Conservation (phyloP, 352 stramenopile species). For the Halophytophthora batemanensis region DNA sequence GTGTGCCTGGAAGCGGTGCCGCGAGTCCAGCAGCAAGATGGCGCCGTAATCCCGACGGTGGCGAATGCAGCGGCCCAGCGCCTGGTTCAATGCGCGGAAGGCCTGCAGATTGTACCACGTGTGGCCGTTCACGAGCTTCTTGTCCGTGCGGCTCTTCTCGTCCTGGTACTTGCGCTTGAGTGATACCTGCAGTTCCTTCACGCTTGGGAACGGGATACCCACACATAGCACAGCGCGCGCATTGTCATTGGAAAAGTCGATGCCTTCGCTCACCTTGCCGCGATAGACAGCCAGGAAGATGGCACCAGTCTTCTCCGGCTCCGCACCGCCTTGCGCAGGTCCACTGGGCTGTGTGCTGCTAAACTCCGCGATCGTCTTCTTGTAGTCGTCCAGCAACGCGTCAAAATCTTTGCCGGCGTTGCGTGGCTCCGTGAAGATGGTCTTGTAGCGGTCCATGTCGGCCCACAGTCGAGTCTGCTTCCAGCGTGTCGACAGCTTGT, state of each 20-base stretch:
- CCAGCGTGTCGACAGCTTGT: slow-evolving; percentile 68
- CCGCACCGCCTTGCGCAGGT: too few relatives aligned
- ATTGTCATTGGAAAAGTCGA: slow-evolving; percentile 98
- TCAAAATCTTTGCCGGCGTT: slow-evolving; percentile 83
- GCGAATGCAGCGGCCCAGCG: slow-evolving; percentile 97
- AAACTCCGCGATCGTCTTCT: too few relatives aligned
- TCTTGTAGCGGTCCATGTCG: slow-evolving; percentile 61
- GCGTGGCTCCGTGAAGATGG: slow-evolving; percentile 63
- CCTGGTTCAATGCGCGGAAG: slow-evolving; percentile 98
- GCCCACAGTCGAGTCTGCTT: slow-evolving; percentile 60
- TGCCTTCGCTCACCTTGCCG: slow-evolving; percentile 98
- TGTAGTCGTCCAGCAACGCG: slow-evolving; percentile 71
- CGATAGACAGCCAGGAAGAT: slow-evolving; percentile 98
- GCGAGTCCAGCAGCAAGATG: slow-evolving; percentile 95
- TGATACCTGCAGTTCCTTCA: slow-evolving; percentile 90
- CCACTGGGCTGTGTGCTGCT: too few relatives aligned
- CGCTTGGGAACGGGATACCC: slow-evolving; percentile 97
- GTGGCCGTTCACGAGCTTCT: slow-evolving; percentile 63
- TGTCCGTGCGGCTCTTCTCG: slow-evolving; percentile 59
- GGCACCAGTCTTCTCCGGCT: slow-evolving; percentile 65
- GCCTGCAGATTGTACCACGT: slow-evolving; percentile 98
- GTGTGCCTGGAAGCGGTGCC: slow-evolving; percentile 62
- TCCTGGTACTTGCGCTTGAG: slow-evolving; percentile 85
- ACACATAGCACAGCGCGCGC: slow-evolving; percentile 97
- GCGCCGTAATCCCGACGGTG: slow-evolving; percentile 97